phyloP scores from a whole-genome alignment of 495 filamentous ascomycete species.

The Evernia prunastri region DNA sequence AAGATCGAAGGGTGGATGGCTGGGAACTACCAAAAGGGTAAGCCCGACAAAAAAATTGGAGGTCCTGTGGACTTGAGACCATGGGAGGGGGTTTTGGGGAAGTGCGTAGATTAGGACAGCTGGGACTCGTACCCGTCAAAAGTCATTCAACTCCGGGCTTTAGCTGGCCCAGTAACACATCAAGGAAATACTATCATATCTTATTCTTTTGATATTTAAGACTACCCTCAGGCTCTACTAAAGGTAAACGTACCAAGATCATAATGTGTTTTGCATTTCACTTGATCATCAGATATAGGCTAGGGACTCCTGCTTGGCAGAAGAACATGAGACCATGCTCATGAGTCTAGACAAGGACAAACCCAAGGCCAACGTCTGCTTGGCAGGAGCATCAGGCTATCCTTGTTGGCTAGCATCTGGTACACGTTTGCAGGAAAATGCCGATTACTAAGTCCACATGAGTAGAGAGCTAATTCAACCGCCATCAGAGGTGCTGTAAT shows the following conservation, averaged over 20 bases:
- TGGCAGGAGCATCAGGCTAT: background rate
- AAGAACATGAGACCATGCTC: background rate
- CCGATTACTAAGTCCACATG: background rate
- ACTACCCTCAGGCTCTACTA: too few species aligned
- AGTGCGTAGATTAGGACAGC: slow-evolving; percentile 1
- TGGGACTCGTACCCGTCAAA: too few species aligned
- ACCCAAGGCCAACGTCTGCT: background rate
- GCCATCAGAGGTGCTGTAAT: background rate
- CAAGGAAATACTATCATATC: too few species aligned
- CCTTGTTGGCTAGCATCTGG: background rate
- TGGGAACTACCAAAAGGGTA: slow-evolving; percentile 35
- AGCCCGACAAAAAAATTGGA: slow-evolving; percentile 22
- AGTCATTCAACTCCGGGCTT: too few species aligned
- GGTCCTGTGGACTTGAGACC: slow-evolving; percentile 15
- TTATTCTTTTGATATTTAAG: too few species aligned
- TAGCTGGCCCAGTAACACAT: too few species aligned
- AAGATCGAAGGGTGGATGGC: slow-evolving; percentile 36
- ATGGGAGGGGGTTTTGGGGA: slow-evolving; percentile 23
- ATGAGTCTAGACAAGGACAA: background rate
- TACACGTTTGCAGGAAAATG: background rate
- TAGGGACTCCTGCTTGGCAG: background rate
- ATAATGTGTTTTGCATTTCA: background rate
- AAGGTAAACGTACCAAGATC: background rate
- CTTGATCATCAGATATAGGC: background rate
- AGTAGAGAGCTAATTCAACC: background rate